Percentiles rank a stretch among this genome's conserved stretches.
phyloP scores from a whole-genome alignment of 768 basidiomycete species.

The Strobilomyces dryophilus region DNA sequence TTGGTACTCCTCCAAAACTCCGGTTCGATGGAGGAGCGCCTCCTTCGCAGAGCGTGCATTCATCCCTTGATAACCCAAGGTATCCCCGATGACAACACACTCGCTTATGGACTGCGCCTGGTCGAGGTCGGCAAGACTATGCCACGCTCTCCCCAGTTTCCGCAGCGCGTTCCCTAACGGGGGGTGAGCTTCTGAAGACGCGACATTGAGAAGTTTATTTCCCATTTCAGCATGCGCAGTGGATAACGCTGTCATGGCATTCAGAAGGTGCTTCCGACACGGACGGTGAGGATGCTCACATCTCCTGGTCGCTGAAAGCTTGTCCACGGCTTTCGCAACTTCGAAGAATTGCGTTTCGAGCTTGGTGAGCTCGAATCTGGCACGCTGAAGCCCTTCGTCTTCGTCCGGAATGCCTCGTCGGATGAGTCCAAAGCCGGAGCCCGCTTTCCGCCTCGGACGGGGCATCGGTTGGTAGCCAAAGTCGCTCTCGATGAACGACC shows the following conservation, averaged over 20 bases:
- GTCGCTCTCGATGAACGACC: constrained; percentile 94
- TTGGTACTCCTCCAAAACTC: constrained; percentile 92
- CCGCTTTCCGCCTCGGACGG: constrained; percentile 64
- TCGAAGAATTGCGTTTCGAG: constrained; percentile 92
- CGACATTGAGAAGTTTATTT: constrained; percentile 86
- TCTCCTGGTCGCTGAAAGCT: constrained; percentile 75
- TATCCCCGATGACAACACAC: constrained; percentile 94
- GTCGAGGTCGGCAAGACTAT: constrained; percentile 83
- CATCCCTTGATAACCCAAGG: constrained; percentile 91
- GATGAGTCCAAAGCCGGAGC: constrained; percentile 73
- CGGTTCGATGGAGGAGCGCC: constrained; percentile 84
- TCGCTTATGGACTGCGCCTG: constrained; percentile 91
- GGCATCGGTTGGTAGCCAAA: constrained; percentile 93
- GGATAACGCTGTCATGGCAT: constrained; percentile 57
- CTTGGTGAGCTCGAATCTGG: constrained; percentile 88
- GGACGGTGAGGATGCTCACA: constrained; percentile 39
- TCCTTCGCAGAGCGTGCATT: constrained; percentile 98
- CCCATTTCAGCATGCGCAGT: constrained; percentile 83
- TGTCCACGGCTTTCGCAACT: constrained; percentile 87
- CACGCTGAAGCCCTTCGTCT: constrained; percentile 87
- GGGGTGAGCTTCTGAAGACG: constrained; percentile 83
- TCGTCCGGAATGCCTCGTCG: constrained; percentile 85
- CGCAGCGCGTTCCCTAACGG: constrained; percentile 79
- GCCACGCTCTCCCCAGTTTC: constrained; percentile 84
- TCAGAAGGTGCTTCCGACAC: not conserved